Conservation (phyloP, 495 filamentous ascomycete genomes). For the Daldinia grandis region DNA sequence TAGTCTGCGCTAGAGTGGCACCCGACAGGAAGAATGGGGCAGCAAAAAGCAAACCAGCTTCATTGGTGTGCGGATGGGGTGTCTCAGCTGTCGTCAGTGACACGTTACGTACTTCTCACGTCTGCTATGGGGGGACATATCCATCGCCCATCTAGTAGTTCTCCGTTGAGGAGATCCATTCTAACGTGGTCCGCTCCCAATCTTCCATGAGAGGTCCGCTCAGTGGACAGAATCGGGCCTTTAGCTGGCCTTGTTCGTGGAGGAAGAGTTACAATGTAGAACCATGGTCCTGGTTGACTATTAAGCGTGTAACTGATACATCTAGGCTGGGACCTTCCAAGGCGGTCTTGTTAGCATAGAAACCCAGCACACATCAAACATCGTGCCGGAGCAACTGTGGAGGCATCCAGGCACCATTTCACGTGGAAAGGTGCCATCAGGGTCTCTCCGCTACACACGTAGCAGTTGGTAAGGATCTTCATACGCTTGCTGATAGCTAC, state of each 20-base stretch:
- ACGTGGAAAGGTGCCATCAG: slow-evolving; percentile 40
- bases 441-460: slow-evolving; percentile 30
- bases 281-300: slow-evolving; percentile 29
- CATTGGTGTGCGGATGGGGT: slow-evolving; percentile 31
- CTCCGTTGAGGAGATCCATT: slow-evolving; percentile 2
- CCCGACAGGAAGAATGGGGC: slow-evolving; percentile 24
- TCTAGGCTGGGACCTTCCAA: slow-evolving; percentile 2
- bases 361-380: slow-evolving; percentile 14
- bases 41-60: slow-evolving; percentile 25
- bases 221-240: slow-evolving; percentile 28
- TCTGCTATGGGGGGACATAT: slow-evolving; percentile 20
- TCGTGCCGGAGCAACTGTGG: slow-evolving; percentile 20
- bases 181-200: slow-evolving; percentile 14
- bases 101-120: slow-evolving; percentile 30
- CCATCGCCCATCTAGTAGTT: slow-evolving; percentile 11
- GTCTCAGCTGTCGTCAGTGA: slow-evolving; percentile 33
- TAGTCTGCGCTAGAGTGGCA: slow-evolving; percentile 26
- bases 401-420: slow-evolving; percentile 26
- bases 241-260: slow-evolving; percentile 22
- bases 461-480: slow-evolving; percentile 23
- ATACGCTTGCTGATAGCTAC: slow-evolving; percentile 16
- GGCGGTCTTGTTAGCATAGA: slow-evolving; percentile 9
- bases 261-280: slow-evolving; percentile 21
- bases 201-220: slow-evolving; percentile 12
- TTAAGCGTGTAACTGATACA: slow-evolving; percentile 15